Percentiles rank a stretch among this genome's conserved stretches.
These are phyloP conservation scores for Triticum monococcum DNA, from an alignment of 176 grass and related monocot genomes.

Conservation along the genomic window DNA sequence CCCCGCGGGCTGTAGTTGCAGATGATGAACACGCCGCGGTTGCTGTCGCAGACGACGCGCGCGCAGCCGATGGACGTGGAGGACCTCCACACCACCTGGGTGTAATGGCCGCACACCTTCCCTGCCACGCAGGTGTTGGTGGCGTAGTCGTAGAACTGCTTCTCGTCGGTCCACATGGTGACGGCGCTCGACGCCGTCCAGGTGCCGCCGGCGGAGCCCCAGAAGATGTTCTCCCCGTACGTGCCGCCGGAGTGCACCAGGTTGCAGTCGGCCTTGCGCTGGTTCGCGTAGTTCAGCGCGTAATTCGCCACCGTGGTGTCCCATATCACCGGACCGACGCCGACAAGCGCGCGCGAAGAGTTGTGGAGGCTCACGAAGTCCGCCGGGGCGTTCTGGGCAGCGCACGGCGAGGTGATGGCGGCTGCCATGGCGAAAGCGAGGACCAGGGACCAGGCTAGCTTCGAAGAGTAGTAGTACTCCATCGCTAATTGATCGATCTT, in stretches of 20 bases:
- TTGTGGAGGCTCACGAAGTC: constrained; percentile 50
- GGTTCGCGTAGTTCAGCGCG: constrained; percentile 40
- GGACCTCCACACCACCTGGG: constrained; percentile 55
- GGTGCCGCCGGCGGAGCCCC: neutral
- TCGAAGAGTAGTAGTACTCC: neutral
- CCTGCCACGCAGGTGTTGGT: constrained; percentile 38
- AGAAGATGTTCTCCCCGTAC: constrained; percentile 62
- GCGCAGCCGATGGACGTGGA: constrained; percentile 52
- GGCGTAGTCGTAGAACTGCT: constrained; percentile 47
- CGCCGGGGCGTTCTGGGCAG: constrained; percentile 38
- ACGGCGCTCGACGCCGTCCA: constrained; percentile 38
- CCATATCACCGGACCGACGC: constrained; percentile 43
- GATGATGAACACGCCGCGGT: constrained; percentile 39
- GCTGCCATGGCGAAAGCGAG: constrained; percentile 3
- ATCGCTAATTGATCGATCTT: neutral
- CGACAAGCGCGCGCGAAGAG: constrained; percentile 15
- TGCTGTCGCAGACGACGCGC: constrained; percentile 15
- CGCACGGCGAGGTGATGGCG: constrained; percentile 5
- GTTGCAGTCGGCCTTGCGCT: constrained; percentile 26
- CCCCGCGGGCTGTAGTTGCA: constrained; percentile 54
- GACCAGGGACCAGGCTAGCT: neutral
- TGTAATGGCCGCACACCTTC: constrained; percentile 45
- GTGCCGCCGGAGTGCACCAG: constrained; percentile 45
- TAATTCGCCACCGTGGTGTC: constrained; percentile 30
- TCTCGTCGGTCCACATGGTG: constrained; percentile 20